These are phyloP conservation scores for Kluyveromyces wickerhamii DNA, from an alignment of 805 yeast species.

Conservation along the genomic window DNA sequence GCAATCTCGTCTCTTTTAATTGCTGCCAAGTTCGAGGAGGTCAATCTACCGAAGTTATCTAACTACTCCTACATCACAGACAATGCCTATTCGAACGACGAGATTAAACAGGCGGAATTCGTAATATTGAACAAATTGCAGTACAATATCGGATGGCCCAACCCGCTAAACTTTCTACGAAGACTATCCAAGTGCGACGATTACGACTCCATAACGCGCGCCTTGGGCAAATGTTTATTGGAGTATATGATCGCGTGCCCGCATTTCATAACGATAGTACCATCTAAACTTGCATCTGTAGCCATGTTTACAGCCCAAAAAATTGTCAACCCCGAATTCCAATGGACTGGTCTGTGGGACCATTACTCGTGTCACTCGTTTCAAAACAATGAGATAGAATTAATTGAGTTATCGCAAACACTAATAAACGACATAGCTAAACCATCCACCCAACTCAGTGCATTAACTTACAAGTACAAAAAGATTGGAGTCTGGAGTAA, in stretches of 20 bases:
- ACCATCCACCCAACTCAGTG: conserved; percentile 25
- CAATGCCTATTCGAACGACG: conserved; percentile 74
- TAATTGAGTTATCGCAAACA: conserved; percentile 4
- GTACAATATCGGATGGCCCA: conserved; percentile 76
- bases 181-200: conserved; percentile 87
- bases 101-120: conserved; percentile 76
- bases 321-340: neutral
- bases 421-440: conserved; percentile 21
- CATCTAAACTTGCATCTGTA: conserved; percentile 78
- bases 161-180: conserved; percentile 83
- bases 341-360: conserved; percentile 4
- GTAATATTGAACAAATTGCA: conserved; percentile 62
- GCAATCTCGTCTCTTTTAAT: conserved; percentile 82
- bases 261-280: conserved; percentile 61
- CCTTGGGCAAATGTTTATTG: conserved; percentile 74
- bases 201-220: conserved; percentile 75
- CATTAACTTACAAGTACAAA: conserved; percentile 21
- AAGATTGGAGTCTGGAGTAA: conserved; percentile 4
- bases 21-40: conserved; percentile 92
- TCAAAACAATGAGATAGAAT: conserved; percentile 3
- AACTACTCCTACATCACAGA: conserved; percentile 85
- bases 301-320: conserved; percentile 43
- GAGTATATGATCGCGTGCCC: conserved; percentile 74
- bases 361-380: conserved; percentile 3
- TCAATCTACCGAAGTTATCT: conserved; percentile 74